phyloP scores from a whole-genome alignment of 2,329 filamentous ascomycete species.

The Hypoxylon sp. region DNA sequence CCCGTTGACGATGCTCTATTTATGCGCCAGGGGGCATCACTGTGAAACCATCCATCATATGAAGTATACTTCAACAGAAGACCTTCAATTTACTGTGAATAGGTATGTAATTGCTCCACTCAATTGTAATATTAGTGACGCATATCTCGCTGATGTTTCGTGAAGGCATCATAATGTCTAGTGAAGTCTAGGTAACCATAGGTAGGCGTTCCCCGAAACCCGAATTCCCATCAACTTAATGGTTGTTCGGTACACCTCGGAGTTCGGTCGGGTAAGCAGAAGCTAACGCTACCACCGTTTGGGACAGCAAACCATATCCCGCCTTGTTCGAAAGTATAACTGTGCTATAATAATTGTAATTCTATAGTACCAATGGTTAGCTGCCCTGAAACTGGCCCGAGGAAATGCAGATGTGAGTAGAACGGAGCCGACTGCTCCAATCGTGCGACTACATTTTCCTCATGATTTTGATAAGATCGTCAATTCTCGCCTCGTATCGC shows the following conservation, averaged over 20 bases:
- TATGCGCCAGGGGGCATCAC: conserved; percentile 9
- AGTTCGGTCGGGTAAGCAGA: conserved; percentile 28
- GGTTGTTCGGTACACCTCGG: conserved; percentile 34
- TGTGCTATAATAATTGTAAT: conserved; percentile 3
- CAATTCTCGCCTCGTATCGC: conserved; percentile 30
- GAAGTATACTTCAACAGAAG: conserved; percentile 25
- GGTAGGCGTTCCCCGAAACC: conserved; percentile 31
- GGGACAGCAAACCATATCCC: conserved; percentile 6
- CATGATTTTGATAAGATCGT: conserved; percentile 41
- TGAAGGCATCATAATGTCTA: conserved; percentile 1
- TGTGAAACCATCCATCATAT: background rate
- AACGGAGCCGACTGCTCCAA: background rate
- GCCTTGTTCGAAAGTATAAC: conserved; percentile 1
- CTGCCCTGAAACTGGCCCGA: background rate
- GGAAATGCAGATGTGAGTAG: background rate
- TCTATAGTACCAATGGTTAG: background rate
- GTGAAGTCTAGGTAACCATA: background rate
- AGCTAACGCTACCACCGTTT: background rate
- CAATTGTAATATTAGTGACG: background rate
- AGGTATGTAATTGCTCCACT: background rate
- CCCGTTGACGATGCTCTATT: background rate
- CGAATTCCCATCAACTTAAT: conserved; percentile 21
- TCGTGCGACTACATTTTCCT: conserved; percentile 8
- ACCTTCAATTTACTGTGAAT: background rate
- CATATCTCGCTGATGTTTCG: background rate